phyloP scores from a whole-genome alignment of 1,284 basidiomycete genomes.

The Dichomitus squalens region DNA sequence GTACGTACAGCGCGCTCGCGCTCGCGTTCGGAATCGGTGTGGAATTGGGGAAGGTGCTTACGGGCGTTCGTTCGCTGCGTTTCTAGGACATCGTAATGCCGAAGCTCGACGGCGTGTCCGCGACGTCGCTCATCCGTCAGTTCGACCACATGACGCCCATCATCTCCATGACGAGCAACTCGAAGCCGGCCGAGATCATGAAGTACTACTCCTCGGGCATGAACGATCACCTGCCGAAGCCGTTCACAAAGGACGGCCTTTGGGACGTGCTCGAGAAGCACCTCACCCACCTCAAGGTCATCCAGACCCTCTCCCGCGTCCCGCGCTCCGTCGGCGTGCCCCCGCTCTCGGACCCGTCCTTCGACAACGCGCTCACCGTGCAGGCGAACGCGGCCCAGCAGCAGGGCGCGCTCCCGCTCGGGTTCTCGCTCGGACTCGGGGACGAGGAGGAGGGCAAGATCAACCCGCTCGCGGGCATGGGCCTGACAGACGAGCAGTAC shows the following conservation, averaged over 20 bases:
- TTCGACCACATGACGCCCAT: slow-evolving; percentile 96
- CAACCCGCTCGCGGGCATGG: slow-evolving; percentile 76
- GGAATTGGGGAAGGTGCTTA: slow-evolving; percentile 7
- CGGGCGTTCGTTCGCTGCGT: slow-evolving; percentile 1
- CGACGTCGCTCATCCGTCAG: slow-evolving; percentile 91
- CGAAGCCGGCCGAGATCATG: slow-evolving; percentile 88
- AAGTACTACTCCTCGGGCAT: slow-evolving; percentile 92
- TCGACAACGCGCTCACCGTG: slow-evolving; percentile 55
- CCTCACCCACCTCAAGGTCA: slow-evolving; percentile 88
- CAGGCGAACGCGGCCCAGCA: slow-evolving; percentile 20
- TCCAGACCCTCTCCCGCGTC: slow-evolving; percentile 78
- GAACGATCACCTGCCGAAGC: slow-evolving; percentile 98
- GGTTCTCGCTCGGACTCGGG: slow-evolving; percentile 33
- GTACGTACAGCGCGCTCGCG: slow-evolving; percentile 48
- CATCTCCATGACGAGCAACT: slow-evolving; percentile 96
- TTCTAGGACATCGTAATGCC: slow-evolving; percentile 93
- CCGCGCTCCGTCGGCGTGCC: slow-evolving; percentile 75
- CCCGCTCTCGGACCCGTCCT: slow-evolving; percentile 61
- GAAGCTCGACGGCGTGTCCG: slow-evolving; percentile 87
- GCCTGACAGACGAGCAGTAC: slow-evolving; percentile 77
- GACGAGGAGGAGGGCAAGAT: slow-evolving; percentile 57
- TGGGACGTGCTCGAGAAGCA: slow-evolving; percentile 97
- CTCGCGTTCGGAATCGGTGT: slow-evolving; percentile 1
- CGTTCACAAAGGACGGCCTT: slow-evolving; percentile 92
- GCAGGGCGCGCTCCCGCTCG: slow-evolving; percentile 18